phyloP scores from a whole-genome alignment of 805 yeast genomes.

The Myxozyma nipponensis region DNA sequence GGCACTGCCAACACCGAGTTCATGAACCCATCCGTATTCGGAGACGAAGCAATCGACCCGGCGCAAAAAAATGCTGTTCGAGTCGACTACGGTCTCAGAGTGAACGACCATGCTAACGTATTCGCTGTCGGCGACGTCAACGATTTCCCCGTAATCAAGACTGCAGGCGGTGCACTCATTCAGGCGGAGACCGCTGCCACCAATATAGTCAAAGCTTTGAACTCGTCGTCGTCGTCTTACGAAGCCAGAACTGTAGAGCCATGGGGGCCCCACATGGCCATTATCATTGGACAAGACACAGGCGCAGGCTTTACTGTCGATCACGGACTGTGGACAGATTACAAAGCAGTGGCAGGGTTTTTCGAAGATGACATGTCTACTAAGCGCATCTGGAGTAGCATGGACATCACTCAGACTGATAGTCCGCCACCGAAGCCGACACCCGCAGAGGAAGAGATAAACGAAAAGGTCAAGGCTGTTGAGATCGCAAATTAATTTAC shows the following conservation, averaged over 20 bases:
- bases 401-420: conserved; percentile 1
- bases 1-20: conserved; percentile 9
- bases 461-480: neutral
- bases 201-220: conserved; percentile 7
- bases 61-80: neutral
- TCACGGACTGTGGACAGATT: conserved; percentile 1
- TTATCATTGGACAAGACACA: conserved; percentile 14
- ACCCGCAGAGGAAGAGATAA: neutral
- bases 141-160: conserved; percentile 16
- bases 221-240: conserved; percentile 2
- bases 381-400: neutral
- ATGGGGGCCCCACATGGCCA: conserved; percentile 13
- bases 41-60: neutral
- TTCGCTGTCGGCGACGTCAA: conserved; percentile 19
- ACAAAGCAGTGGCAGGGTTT: neutral
- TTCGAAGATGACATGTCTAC: conserved; percentile 16
- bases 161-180: conserved; percentile 16
- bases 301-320: conserved; percentile 1
- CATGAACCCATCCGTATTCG: conserved; percentile 2
- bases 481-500: no score
- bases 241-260: conserved; percentile 2
- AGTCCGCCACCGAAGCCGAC: neutral
- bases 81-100: conserved; percentile 7
- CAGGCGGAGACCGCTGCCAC: conserved; percentile 6
- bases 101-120: conserved; percentile 7